These are phyloP conservation scores for Pyrenophora teres DNA, from an alignment of 2,329 filamentous ascomycete genomes.

Conservation along the genomic window DNA sequence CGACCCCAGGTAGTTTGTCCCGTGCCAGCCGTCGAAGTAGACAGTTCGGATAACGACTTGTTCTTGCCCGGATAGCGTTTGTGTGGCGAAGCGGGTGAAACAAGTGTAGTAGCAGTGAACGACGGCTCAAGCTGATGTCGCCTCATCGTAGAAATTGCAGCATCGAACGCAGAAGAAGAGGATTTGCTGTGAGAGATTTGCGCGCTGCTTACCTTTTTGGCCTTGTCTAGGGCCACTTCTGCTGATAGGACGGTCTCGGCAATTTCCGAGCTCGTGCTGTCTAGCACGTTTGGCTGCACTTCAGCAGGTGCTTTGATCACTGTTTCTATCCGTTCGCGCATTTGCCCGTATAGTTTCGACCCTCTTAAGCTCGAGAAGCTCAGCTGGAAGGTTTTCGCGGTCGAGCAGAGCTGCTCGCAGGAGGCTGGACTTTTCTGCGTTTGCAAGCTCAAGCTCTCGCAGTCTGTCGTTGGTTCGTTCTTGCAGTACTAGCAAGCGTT, in stretches of 20 bases:
- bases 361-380: conserved; percentile 39
- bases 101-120: conserved; percentile 30
- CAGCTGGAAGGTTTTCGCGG: conserved; percentile 39
- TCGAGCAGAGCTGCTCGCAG: conserved; percentile 42
- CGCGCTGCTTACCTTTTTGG: conserved; percentile 44
- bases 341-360: conserved; percentile 39
- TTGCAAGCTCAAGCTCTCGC: conserved; percentile 42
- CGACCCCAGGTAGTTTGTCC: conserved; percentile 34
- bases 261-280: conserved; percentile 41
- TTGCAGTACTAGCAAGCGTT: conserved; percentile 42
- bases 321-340: conserved; percentile 41
- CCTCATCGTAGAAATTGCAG: conserved; percentile 27
- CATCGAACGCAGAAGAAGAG: conserved; percentile 27
- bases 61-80: conserved; percentile 13
- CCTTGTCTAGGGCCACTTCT: conserved; percentile 43
- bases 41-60: conserved; percentile 28
- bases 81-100: conserved; percentile 20
- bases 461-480: conserved; percentile 42
- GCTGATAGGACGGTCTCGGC: conserved; percentile 41
- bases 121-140: conserved; percentile 25
- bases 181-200: conserved; percentile 32
- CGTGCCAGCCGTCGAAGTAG: conserved; percentile 27
- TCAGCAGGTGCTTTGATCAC: conserved; percentile 41
- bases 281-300: conserved; percentile 37
- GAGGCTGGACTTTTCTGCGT: conserved; percentile 44